Conservation (phyloP, 306 rosid genomes). For the Pueraria montana region DNA sequence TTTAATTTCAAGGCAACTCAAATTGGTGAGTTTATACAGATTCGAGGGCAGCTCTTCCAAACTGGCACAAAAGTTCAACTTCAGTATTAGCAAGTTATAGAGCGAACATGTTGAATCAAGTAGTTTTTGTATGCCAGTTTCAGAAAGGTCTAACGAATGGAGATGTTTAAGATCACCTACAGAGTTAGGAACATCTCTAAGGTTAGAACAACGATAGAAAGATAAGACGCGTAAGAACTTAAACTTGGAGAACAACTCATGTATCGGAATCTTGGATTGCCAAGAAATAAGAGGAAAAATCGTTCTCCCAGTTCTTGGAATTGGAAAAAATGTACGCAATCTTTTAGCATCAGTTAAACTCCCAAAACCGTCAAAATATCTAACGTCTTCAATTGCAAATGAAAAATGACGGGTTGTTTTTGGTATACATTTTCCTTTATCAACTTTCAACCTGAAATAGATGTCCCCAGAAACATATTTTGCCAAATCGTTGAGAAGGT, state of each 20-base stretch:
- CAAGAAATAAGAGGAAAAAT: too few relatives aligned
- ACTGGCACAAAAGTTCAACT: not conserved
- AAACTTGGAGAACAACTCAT: not conserved
- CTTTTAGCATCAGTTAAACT: too few relatives aligned
- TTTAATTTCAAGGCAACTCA: not conserved
- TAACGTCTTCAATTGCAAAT: too few relatives aligned
- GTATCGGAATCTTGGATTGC: too few relatives aligned
- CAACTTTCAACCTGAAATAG: too few relatives aligned
- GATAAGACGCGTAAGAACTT: not conserved
- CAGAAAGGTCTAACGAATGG: not conserved
- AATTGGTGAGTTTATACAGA: not conserved
- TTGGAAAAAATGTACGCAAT: too few relatives aligned
- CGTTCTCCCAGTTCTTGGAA: too few relatives aligned
- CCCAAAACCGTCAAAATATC: too few relatives aligned
- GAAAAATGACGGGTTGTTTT: too few relatives aligned
- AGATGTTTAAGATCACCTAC: not conserved
- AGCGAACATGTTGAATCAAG: not conserved
- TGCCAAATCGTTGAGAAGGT: too few relatives aligned
- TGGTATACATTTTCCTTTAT: too few relatives aligned
- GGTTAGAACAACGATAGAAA: not conserved
- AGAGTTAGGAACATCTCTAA: not conserved
- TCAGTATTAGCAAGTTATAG: not conserved
- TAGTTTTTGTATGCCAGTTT: not conserved
- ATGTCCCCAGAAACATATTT: too few relatives aligned
- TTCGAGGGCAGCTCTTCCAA: not conserved